These are phyloP conservation scores for Pezicula neosporulosa DNA, from an alignment of 2,329 filamentous ascomycete species.

Conservation along the genomic window DNA sequence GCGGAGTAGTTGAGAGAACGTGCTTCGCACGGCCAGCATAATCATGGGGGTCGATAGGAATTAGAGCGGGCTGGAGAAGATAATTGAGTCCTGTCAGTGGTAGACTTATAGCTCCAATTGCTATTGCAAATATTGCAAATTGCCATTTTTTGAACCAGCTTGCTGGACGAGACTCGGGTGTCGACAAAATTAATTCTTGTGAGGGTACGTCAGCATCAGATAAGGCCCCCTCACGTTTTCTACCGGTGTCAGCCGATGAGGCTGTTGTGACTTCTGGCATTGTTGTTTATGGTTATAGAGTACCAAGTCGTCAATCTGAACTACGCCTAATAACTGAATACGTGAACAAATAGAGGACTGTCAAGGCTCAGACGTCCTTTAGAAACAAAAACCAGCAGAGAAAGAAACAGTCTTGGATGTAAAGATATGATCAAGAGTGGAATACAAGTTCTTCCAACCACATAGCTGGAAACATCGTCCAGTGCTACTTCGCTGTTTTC, in stretches of 20 bases:
- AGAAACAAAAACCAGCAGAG: too few relatives aligned
- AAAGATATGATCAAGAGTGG: too few relatives aligned
- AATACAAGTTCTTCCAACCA: too few relatives aligned
- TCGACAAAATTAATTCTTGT: background rate
- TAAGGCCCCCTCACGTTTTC: background rate
- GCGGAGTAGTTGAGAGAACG: slow-evolving; percentile 21
- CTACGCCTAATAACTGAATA: too few relatives aligned
- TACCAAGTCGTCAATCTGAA: too few relatives aligned
- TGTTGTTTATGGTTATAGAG: too few relatives aligned
- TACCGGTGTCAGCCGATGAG: background rate
- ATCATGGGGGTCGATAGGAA: slow-evolving; percentile 2
- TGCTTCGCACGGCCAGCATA: slow-evolving; percentile 8
- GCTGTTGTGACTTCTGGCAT: background rate
- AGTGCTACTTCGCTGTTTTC: background rate
- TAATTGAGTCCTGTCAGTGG: background rate
- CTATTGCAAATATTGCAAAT: background rate
- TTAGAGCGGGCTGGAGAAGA: background rate
- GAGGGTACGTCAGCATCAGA: background rate
- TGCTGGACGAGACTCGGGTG: background rate
- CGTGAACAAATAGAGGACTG: too few relatives aligned
- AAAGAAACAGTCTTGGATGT: too few relatives aligned
- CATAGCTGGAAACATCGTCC: background rate
- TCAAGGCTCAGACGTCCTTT: too few relatives aligned
- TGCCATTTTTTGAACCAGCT: background rate
- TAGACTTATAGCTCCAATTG: background rate